Base-by-base conservation (phyloP, 306 rosid genomes). In the Neltuma alba region DNA sequence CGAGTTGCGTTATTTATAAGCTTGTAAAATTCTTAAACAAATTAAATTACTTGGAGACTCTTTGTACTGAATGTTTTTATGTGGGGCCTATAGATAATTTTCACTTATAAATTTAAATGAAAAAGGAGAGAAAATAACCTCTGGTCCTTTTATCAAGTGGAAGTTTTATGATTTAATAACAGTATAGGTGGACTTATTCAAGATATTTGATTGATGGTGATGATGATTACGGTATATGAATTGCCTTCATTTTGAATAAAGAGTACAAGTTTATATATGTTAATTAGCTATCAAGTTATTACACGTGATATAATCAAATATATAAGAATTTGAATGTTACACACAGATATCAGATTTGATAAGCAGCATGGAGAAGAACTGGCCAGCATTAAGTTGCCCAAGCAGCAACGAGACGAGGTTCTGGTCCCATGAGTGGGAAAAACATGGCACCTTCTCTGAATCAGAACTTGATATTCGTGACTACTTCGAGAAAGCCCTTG, bases 371-470 rank as follows among this genome's bases (percentile, higher is more conserved):
- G 83, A 85, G 65, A 81, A 85, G 82, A 21, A 74, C 1, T 94
- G 98, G 98, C 97, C 98, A 47, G 87, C 98, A 1, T 79, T 94
- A 20, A 91, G 94, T 77, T 92, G 98, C 86, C 97, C 97, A 15
- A 92, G 98, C 52, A 89, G 98, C 88, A 88, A 90, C 25, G 94
- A 92, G 3, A 5, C 81, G 20, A 87, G 91, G 76, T 94, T 92
- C 55, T 94, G 97, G 97, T 81, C 97, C n/a, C 96, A 92, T 4
- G 97, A 92, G 76, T 94, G 98, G 98, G 86, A 91, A 45, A 94
- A 94, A 68, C 97, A 92, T 28, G 98, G 97, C 0, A 94, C 98
- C 4, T 94, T 97, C n/a, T 54, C 93, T 3, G 88, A 89, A 73
- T 90, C 99, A 0, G 90, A 84, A 40, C 85, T 92, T 9, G 93